Conservation (phyloP, 2,329 filamentous ascomycete genomes). For the Neofusicoccum laricinum region DNA sequence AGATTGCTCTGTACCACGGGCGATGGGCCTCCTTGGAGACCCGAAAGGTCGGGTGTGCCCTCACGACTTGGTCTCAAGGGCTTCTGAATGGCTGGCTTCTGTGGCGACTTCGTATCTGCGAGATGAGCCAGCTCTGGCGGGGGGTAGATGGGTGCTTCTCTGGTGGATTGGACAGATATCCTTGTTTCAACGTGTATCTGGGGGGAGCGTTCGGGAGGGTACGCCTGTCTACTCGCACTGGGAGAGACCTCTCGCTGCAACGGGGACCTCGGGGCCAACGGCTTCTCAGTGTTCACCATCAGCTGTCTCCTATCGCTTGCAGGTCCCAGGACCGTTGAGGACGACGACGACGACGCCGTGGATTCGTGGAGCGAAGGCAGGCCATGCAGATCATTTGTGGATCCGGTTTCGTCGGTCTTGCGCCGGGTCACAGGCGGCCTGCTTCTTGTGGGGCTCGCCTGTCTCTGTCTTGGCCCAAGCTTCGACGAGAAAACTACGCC, state of each 20-base stretch:
- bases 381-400: slow-evolving; percentile 52
- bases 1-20: slow-evolving; percentile 58
- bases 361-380: slow-evolving; percentile 68
- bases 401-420: slow-evolving; percentile 51
- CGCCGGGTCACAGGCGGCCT: slow-evolving; percentile 61
- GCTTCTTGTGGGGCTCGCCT: slow-evolving; percentile 55
- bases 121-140: slow-evolving; percentile 50
- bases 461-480: slow-evolving; percentile 47
- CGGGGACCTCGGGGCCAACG: slow-evolving; percentile 33
- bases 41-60: slow-evolving; percentile 42
- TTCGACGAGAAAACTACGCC: slow-evolving; percentile 50
- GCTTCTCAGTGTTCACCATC: slow-evolving; percentile 19
- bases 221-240: slow-evolving; percentile 19
- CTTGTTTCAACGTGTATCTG: slow-evolving; percentile 28
- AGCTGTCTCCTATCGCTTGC: slow-evolving; percentile 7
- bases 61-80: slow-evolving; percentile 46
- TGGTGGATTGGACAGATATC: slow-evolving; percentile 4
- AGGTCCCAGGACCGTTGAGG: slow-evolving; percentile 59
- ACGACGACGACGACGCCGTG: slow-evolving; percentile 68
- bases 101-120: slow-evolving; percentile 57
- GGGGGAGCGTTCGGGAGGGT: slow-evolving; percentile 35
- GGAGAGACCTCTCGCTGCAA: slow-evolving; percentile 25
- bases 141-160: slow-evolving; percentile 24
- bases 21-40: slow-evolving; percentile 43
- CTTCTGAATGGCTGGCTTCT: slow-evolving; percentile 38